Evolutionary conservation across 495 filamentous ascomycete genomes (phyloP).

Genomic region (Daldinia grandis): DNA sequence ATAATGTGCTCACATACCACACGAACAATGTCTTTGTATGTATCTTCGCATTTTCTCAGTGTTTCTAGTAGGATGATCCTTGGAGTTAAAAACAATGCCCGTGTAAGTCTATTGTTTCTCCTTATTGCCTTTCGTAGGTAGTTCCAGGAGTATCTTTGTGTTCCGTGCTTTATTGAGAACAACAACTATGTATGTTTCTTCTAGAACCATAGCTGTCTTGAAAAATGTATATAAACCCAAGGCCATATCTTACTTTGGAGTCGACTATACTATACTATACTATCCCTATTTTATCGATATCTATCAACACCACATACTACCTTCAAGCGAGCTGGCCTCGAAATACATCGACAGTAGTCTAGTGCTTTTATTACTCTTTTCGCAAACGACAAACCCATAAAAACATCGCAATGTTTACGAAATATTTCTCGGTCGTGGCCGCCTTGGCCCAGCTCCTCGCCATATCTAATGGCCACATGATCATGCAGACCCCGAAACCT

Average conservation of each 20-base stretch:
- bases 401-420: constrained; percentile 10
- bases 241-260: background rate
- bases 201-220: background rate
- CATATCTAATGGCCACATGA: constrained; percentile 72
- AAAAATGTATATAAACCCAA: background rate
- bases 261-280: background rate
- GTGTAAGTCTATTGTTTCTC: background rate
- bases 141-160: background rate
- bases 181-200: constrained; percentile 2
- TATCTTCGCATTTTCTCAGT: background rate
- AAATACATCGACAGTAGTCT: constrained; percentile 16
- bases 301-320: background rate
- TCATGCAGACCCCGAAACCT: constrained; percentile 73
- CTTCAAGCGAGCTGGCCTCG: constrained; percentile 21
- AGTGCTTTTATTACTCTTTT: constrained; percentile 5
- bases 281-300: background rate
- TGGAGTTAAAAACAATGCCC: background rate
- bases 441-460: constrained; percentile 53
- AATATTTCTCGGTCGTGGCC: constrained; percentile 10
- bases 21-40: background rate
- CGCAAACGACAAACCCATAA: background rate
- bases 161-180: constrained; percentile 12
- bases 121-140: background rate
- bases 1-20: background rate
- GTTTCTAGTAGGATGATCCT: background rate